phyloP scores from a whole-genome alignment of 208 protist genomes.

The Trypanosoma avium region DNA sequence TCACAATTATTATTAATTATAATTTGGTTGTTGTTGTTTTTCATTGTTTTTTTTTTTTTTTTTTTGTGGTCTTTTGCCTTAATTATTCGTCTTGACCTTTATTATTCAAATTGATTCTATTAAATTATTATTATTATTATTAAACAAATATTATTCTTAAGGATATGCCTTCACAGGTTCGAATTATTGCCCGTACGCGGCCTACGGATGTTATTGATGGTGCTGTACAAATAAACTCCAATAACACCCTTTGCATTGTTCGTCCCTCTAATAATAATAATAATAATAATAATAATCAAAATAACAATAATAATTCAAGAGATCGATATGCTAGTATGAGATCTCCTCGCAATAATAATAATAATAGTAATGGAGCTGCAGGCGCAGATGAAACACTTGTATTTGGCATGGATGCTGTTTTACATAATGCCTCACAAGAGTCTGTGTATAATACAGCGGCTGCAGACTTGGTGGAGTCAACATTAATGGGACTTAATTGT shows the following conservation, averaged over 20 bases:
- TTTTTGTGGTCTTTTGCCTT: constrained; percentile 9
- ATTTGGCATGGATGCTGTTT: constrained; percentile 73
- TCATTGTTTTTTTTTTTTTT: too few relatives aligned
- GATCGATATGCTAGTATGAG: too few relatives aligned
- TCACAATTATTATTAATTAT: too few relatives aligned
- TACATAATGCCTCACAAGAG: constrained; percentile 59
- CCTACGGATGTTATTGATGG: constrained; percentile 12
- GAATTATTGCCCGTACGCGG: constrained; percentile 25
- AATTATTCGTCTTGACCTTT: background rate
- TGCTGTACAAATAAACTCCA: constrained; percentile 3
- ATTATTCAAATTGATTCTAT: background rate
- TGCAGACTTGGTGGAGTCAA: constrained; percentile 31
- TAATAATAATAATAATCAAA: background rate
- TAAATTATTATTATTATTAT: constrained; percentile 25
- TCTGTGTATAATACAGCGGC: constrained; percentile 39
- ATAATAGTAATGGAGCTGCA: background rate
- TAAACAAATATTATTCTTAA: background rate
- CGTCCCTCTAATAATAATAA: background rate
- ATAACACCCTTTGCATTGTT: constrained; percentile 20
- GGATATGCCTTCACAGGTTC: constrained; percentile 24
- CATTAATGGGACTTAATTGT: constrained; percentile 49
- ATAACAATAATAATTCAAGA: background rate
- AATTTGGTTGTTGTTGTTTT: too few relatives aligned
- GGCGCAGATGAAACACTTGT: constrained; percentile 27
- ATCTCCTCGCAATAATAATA: too few relatives aligned